Evolutionary conservation across 2,329 filamentous ascomycete species (phyloP).

Genomic region (Triangularia verruculosa): DNA sequence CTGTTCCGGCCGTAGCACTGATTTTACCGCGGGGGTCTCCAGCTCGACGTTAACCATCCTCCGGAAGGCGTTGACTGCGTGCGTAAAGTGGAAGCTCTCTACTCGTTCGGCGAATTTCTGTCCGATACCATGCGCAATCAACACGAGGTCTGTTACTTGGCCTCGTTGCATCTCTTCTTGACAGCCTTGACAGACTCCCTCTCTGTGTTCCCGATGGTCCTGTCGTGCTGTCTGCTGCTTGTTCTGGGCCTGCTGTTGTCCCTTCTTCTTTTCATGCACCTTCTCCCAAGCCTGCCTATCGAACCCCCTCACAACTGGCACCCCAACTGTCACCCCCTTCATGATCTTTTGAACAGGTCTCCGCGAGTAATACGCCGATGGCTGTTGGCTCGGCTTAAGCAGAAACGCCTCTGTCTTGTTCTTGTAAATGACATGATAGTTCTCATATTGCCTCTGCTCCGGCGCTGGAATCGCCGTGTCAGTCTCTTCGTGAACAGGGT

Average conservation of each 20-base stretch:
- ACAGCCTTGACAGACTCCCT: slow-evolving; percentile 53
- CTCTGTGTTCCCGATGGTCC: slow-evolving; percentile 28
- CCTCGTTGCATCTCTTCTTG: slow-evolving; percentile 60
- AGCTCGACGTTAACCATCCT: slow-evolving; percentile 84
- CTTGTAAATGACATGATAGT: slow-evolving; percentile 83
- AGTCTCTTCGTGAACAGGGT: slow-evolving; percentile 41
- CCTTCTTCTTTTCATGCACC: slow-evolving; percentile 50
- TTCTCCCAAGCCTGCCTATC: slow-evolving; percentile 73
- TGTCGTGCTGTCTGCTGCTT: background rate
- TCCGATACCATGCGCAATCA: slow-evolving; percentile 93
- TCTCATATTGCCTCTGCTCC: slow-evolving; percentile 58
- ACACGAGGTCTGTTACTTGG: slow-evolving; percentile 78
- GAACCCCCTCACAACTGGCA: slow-evolving; percentile 88
- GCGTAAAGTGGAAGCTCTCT: slow-evolving; percentile 95
- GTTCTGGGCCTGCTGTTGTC: slow-evolving; percentile 4
- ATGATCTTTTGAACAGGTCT: slow-evolving; percentile 79
- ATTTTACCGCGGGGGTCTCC: slow-evolving; percentile 68
- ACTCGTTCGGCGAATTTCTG: slow-evolving; percentile 94
- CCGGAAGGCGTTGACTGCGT: slow-evolving; percentile 88
- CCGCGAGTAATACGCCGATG: slow-evolving; percentile 80
- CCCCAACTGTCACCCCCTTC: slow-evolving; percentile 77
- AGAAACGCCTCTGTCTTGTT: slow-evolving; percentile 75
- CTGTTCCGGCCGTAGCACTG: slow-evolving; percentile 70
- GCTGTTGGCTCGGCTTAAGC: slow-evolving; percentile 78
- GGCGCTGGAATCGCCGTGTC: slow-evolving; percentile 39